Conservation (phyloP, 2,329 filamentous ascomycete species). For the Pseudohalonectria lignicola region DNA sequence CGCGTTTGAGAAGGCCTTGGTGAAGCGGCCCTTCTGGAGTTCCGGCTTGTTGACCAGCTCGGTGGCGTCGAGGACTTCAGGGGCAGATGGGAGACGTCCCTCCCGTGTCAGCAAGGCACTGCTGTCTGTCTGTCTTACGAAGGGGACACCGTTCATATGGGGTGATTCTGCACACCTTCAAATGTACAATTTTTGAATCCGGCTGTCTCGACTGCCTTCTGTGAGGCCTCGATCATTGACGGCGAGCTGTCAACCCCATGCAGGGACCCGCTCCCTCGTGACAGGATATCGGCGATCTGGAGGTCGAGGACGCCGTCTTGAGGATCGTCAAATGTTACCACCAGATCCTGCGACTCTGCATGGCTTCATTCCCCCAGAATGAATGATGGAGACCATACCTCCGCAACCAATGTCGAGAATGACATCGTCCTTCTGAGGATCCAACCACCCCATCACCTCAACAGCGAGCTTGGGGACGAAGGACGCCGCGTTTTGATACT, state of each 20-base stretch:
- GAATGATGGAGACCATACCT: conserved; percentile 27
- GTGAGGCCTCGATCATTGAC: conserved; percentile 45
- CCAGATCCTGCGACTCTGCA: too few species aligned
- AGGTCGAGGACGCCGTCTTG: conserved; percentile 47
- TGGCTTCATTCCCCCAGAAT: too few species aligned
- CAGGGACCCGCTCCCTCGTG: conserved; percentile 33
- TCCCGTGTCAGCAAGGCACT: too few species aligned
- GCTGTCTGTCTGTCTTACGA: not conserved
- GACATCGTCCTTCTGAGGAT: conserved; percentile 43
- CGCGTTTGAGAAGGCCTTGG: conserved; percentile 55
- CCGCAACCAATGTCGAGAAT: conserved; percentile 56
- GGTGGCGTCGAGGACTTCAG: conserved; percentile 35
- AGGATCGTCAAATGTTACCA: too few species aligned
- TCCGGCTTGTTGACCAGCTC: conserved; percentile 20
- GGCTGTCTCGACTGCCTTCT: conserved; percentile 23
- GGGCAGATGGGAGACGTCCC: too few species aligned
- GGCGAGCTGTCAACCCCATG: conserved; percentile 48
- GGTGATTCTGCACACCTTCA: conserved; percentile 22
- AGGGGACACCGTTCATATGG: too few species aligned
- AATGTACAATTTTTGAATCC: conserved; percentile 27
- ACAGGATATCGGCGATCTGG: conserved; percentile 35
- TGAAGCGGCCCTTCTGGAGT: conserved; percentile 27
- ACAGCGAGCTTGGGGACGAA: conserved; percentile 53
- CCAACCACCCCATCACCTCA: conserved; percentile 47
- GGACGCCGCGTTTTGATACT: conserved; percentile 48